Base-by-base conservation (phyloP, 257 asterid genomes). In the Rauvolfia tetraphylla region DNA sequence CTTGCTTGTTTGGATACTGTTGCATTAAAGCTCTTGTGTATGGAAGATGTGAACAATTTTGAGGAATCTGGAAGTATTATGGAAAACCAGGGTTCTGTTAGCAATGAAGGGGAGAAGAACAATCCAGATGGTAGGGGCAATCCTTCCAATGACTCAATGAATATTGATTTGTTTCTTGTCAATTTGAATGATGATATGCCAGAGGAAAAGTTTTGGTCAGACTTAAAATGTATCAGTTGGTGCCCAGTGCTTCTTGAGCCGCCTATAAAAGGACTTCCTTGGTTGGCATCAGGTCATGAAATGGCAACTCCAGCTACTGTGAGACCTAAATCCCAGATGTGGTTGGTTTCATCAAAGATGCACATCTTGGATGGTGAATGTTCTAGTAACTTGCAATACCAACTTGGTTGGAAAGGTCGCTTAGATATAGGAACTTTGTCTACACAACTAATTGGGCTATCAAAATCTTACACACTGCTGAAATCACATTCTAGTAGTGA, bases 241-340 rank as follows among this genome's bases (percentile, higher is more conserved):
- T 94, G 98, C 89, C 98, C 96, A 38, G 93, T 94, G 44, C 87
- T 80, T 82, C 77, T 85, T 69, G 90, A 88, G 75, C 92, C 97
- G 8, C 97, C 96, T 71, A 71, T 90, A 62, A 53, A 71, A 65
- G 93, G 88, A 76, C 86, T 92, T 85, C 97, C 98, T 34, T 94
- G 97, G 97, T 81, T 86, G 79, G 87, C 77, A 80, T 79, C 93
- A 41, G 81, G 75, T 12, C 76, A 79, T 75, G 81, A 79, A 62
- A 86, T 90, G 73, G 95, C 95, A 72, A 88, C 95, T 67, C 97
- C 98, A 44, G 48, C 78, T 83, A 82, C 61, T 69, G 91, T 92
- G 80, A 88, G 97, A 72, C 96, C 97, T 69, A 74, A 84, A 85
- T 89, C 98, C 69, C 93, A 92, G 79, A 90, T 92, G 96, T 94